Evolutionary conservation across 148 eudicot species (phyloP).

Genomic region (Pharnaceum exiguum): DNA sequence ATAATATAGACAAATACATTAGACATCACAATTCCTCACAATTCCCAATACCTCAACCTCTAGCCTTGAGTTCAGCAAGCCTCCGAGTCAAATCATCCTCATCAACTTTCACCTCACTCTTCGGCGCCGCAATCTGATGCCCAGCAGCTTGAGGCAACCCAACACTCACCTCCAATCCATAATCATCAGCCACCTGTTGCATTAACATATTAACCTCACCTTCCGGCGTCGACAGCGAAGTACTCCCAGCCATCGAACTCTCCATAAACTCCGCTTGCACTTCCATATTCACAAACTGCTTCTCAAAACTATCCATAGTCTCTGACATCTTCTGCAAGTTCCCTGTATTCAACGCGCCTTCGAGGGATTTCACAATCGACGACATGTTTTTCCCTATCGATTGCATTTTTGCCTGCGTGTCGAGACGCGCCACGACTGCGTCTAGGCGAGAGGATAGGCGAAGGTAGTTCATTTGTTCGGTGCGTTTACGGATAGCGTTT

Average conservation of each 20-base stretch:
- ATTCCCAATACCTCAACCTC: slow-evolving; percentile 16
- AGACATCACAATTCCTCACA: slow-evolving; percentile 2
- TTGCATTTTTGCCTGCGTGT: slow-evolving; percentile 30
- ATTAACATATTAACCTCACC: slow-evolving; percentile 25
- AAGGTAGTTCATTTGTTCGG: slow-evolving; percentile 30
- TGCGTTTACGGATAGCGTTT: slow-evolving; percentile 31
- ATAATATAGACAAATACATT: slow-evolving; percentile 5
- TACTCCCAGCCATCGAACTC: slow-evolving; percentile 31
- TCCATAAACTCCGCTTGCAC: slow-evolving; percentile 35
- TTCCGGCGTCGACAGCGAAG: slow-evolving; percentile 28
- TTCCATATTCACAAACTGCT: slow-evolving; percentile 35
- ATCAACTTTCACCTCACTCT: slow-evolving; percentile 25
- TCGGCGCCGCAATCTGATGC: slow-evolving; percentile 22
- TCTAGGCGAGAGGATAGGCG: slow-evolving; percentile 27
- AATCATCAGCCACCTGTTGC: slow-evolving; percentile 38
- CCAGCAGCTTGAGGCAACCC: slow-evolving; percentile 32
- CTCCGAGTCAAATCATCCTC: slow-evolving; percentile 33
- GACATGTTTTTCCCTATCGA: slow-evolving; percentile 21
- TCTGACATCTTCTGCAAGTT: slow-evolving; percentile 35
- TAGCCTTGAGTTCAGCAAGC: slow-evolving; percentile 33
- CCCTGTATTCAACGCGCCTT: slow-evolving; percentile 20
- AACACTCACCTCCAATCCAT: slow-evolving; percentile 28
- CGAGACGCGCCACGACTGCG: slow-evolving; percentile 28
- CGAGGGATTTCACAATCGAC: slow-evolving; percentile 27
- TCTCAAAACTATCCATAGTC: slow-evolving; percentile 27